phyloP scores from a whole-genome alignment of 2,329 filamentous ascomycete species.

The Claviceps lovelessii region DNA sequence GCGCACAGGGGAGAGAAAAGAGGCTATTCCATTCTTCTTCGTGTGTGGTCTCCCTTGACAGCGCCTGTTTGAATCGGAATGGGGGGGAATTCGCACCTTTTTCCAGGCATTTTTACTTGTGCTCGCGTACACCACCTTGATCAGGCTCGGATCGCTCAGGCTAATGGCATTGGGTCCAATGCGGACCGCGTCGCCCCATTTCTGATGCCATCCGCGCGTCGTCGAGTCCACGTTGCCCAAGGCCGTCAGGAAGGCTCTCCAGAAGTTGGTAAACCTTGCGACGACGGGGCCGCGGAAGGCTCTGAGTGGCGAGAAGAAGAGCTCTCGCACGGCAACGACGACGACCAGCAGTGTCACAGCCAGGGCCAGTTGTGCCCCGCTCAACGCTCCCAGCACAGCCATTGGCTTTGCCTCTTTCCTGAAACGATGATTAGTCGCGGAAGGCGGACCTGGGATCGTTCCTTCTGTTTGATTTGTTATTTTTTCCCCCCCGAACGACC shows the following conservation, averaged over 20 bases:
- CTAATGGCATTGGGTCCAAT: constrained; percentile 9
- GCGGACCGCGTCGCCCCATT: constrained; percentile 8
- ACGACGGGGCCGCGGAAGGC: constrained; percentile 6
- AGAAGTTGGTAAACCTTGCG: constrained; percentile 7
- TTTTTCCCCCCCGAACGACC: not conserved
- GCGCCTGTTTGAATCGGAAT: not conserved
- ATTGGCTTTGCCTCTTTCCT: not conserved
- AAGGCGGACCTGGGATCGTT: not conserved
- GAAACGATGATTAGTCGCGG: not conserved
- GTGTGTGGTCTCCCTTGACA: not conserved
- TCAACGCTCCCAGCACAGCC: not conserved
- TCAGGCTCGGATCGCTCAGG: constrained; percentile 7
- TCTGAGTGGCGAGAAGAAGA: constrained; percentile 7
- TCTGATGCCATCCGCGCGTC: constrained; percentile 6
- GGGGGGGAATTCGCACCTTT: constrained; percentile 5
- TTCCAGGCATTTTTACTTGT: constrained; percentile 7
- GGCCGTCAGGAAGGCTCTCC: constrained; percentile 5
- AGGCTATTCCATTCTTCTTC: not conserved
- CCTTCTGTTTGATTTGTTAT: not conserved
- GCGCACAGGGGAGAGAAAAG: not conserved
- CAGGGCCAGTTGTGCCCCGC: constrained; percentile 1
- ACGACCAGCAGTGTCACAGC: not conserved
- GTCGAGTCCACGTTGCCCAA: constrained; percentile 5
- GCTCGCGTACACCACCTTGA: constrained; percentile 9
- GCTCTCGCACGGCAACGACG: not conserved